These are phyloP conservation scores for Alliaria petiolata DNA, from an alignment of 345 rosid genomes.

Conservation along the genomic window DNA sequence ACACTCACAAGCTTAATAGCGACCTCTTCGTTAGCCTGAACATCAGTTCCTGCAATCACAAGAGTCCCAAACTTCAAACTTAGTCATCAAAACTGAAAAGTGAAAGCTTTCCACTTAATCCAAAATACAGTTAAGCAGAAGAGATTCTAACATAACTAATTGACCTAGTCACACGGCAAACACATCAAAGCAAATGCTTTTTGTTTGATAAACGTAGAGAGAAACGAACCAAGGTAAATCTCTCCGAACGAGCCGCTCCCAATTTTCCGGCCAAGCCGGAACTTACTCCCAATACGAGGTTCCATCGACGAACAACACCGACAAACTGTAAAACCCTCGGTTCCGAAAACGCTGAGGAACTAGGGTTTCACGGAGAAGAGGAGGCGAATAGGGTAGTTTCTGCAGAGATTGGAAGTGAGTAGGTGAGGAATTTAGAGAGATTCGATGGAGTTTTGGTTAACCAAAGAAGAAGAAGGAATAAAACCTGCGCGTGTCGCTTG, in stretches of 20 bases:
- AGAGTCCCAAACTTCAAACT: neutral
- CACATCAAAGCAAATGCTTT: neutral
- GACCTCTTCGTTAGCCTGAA: slow-evolving; percentile 88
- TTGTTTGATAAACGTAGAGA: neutral
- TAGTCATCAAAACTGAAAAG: neutral
- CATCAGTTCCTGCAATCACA: slow-evolving; percentile 60
- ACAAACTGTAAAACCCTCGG: neutral
- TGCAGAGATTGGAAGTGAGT: neutral
- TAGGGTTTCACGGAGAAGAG: slow-evolving; percentile 3
- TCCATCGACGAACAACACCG: slow-evolving; percentile 42
- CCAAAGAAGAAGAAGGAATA: neutral
- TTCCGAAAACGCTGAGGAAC: neutral
- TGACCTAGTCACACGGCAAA: neutral
- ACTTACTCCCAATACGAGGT: slow-evolving; percentile 80
- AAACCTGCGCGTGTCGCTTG: slow-evolving; percentile 27
- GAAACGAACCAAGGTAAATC: slow-evolving; percentile 76
- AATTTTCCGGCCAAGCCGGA: slow-evolving; percentile 92
- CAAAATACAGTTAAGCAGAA: neutral
- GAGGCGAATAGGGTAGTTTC: neutral
- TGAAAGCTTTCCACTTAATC: neutral
- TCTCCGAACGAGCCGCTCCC: slow-evolving; percentile 98
- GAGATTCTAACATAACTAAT: neutral
- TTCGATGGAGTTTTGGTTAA: neutral
- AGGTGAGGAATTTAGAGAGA: slow-evolving; percentile 20
- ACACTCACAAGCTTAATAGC: slow-evolving; percentile 91